Conservation (phyloP, 1,139 yeast genomes). For the Yamadazyma kanchanaburiensis region DNA sequence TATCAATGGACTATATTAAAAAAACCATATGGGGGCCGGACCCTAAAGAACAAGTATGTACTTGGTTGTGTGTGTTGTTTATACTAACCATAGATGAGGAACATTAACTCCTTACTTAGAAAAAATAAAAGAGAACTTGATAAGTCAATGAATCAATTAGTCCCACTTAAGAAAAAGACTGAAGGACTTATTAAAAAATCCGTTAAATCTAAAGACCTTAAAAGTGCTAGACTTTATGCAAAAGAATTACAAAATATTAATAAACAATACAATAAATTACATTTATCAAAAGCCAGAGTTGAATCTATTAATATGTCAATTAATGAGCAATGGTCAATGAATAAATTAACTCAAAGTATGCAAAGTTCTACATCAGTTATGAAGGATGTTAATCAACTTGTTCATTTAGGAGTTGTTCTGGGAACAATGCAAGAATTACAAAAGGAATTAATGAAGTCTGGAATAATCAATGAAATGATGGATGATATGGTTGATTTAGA, state of each 20-base stretch:
- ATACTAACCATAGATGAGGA: constrained; percentile 58
- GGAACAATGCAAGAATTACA: constrained; percentile 85
- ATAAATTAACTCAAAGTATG: constrained; percentile 79
- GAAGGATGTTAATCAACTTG: constrained; percentile 83
- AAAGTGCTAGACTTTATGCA: constrained; percentile 76
- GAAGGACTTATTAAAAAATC: constrained; percentile 69
- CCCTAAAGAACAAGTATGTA: constrained; percentile 78
- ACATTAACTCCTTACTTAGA: constrained; percentile 76
- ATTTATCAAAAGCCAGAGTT: constrained; percentile 79
- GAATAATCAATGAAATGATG: constrained; percentile 93
- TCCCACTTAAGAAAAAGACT: constrained; percentile 67
- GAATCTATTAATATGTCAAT: constrained; percentile 85
- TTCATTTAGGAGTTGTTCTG: constrained; percentile 75
- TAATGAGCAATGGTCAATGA: constrained; percentile 87
- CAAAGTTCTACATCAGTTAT: constrained; percentile 75
- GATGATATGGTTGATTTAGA: constrained; percentile 80
- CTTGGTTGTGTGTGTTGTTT: neutral
- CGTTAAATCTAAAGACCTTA: constrained; percentile 75
- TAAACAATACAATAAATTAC: constrained; percentile 71
- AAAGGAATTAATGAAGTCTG: constrained; percentile 85
- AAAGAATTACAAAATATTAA: constrained; percentile 73
- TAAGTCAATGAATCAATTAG: constrained; percentile 65
- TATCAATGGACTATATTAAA: constrained; percentile 45
- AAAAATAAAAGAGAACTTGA: constrained; percentile 85
- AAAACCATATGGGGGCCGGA: constrained; percentile 94